Evolutionary conservation across 1,284 basidiomycete species (phyloP).

Genomic region (Apiotrichum laibachii): DNA sequence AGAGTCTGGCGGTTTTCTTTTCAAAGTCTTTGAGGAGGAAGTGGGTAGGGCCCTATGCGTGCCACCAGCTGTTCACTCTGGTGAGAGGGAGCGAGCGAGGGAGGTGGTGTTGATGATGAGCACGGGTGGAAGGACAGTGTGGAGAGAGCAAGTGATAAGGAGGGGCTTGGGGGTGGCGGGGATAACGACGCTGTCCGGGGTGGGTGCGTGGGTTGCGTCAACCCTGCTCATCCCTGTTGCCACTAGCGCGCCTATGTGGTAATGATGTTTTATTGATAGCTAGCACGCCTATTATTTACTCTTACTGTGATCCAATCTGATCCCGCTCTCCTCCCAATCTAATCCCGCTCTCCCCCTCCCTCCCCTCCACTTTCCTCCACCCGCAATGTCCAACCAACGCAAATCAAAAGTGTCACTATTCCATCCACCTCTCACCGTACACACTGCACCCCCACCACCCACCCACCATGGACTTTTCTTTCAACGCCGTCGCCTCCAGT

Average conservation of each 20-base stretch:
- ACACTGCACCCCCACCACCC: neutral
- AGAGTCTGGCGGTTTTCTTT: too few species aligned
- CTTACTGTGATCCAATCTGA: neutral
- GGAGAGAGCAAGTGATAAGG: neutral
- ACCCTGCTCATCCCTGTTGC: neutral
- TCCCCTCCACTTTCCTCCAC: neutral
- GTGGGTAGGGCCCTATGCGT: neutral
- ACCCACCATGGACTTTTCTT: constrained; percentile 48
- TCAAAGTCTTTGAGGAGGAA: too few species aligned
- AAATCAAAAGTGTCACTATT: neutral
- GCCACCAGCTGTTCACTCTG: neutral
- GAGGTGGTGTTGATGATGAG: neutral
- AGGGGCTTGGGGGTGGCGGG: neutral
- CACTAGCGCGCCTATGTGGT: neutral
- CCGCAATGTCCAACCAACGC: neutral
- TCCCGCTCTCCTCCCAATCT: too few species aligned
- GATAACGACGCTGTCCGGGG: too few species aligned
- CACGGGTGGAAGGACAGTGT: neutral
- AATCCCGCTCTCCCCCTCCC: neutral
- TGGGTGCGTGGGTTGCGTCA: neutral
- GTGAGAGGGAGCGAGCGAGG: too few species aligned
- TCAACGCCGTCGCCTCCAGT: constrained; percentile 49
- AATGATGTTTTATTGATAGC: neutral
- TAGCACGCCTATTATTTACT: neutral
- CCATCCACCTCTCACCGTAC: neutral